phyloP scores from a whole-genome alignment of 352 stramenopile genomes.

The Saprolegnia parasitica region DNA sequence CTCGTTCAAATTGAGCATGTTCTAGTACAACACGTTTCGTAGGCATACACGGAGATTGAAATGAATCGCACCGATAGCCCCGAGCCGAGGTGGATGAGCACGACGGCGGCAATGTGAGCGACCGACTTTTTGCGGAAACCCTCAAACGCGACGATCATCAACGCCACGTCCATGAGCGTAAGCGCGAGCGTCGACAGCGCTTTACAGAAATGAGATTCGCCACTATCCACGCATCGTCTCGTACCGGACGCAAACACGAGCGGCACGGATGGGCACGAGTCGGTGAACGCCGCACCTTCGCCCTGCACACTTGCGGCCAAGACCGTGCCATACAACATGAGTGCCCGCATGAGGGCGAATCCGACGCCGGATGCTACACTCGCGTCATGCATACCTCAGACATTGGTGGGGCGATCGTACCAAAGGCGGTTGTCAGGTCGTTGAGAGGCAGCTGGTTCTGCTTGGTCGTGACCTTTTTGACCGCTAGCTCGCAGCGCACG shows the following conservation, averaged over 20 bases:
- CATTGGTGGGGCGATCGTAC: constrained; percentile 29
- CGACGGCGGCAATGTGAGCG: constrained; percentile 45
- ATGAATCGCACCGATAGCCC: constrained; percentile 53
- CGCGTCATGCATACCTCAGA: neutral
- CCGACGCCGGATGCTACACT: constrained; percentile 65
- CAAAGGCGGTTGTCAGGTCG: constrained; percentile 73
- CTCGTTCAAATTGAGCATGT: constrained; percentile 49
- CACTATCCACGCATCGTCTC: too few species aligned
- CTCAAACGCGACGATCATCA: constrained; percentile 82
- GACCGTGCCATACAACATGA: constrained; percentile 83
- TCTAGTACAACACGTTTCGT: constrained; percentile 1
- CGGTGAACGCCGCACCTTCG: constrained; percentile 66
- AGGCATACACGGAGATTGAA: neutral
- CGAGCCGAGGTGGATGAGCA: constrained; percentile 67
- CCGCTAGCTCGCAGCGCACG: constrained; percentile 60
- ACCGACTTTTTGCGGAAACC: constrained; percentile 63
- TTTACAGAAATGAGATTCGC: neutral
- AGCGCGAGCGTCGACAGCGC: constrained; percentile 68
- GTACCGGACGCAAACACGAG: constrained; percentile 53
- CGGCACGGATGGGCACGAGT: constrained; percentile 64
- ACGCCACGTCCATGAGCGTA: constrained; percentile 65
- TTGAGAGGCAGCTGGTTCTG: constrained; percentile 79
- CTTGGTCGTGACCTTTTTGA: constrained; percentile 70
- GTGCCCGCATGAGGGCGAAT: constrained; percentile 75
- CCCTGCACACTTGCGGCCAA: constrained; percentile 58